Conservation (phyloP, 106 monocot species). For the Gastrodia elata region DNA sequence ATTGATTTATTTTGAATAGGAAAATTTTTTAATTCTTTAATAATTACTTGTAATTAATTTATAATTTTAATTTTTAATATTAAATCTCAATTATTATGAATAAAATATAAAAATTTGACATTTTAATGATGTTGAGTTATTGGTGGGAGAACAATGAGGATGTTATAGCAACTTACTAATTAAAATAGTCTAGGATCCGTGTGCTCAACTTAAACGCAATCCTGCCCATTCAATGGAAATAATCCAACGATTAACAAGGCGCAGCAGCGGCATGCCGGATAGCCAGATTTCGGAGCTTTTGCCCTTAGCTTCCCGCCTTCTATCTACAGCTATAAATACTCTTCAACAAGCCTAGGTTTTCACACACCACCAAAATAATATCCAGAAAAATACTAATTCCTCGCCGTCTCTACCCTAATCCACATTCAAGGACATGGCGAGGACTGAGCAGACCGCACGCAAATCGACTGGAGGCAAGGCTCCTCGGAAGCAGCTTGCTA, state of each 20-base stretch:
- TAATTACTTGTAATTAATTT: too few relatives aligned
- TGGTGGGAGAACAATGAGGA: too few relatives aligned
- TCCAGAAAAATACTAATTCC: background rate
- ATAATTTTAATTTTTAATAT: too few relatives aligned
- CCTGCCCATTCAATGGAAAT: background rate
- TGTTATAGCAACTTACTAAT: too few relatives aligned
- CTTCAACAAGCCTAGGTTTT: background rate
- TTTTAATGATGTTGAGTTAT: too few relatives aligned
- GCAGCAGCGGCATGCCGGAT: too few relatives aligned
- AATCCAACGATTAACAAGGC: background rate
- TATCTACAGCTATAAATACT: background rate
- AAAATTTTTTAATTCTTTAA: too few relatives aligned
- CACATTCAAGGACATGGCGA: background rate
- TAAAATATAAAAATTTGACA: too few relatives aligned
- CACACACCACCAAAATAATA: background rate
- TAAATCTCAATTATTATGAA: too few relatives aligned
- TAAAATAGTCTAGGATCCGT: too few relatives aligned
- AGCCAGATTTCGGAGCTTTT: background rate
- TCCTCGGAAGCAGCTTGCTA: slow-evolving; percentile 13
- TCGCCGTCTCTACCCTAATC: background rate
- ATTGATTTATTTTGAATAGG: too few relatives aligned
- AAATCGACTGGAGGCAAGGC: slow-evolving; percentile 17
- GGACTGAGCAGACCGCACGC: slow-evolving; percentile 12
- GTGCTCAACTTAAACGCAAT: too few relatives aligned
- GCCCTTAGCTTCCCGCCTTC: background rate